Evolutionary conservation across 2,329 filamentous ascomycete genomes (phyloP), one percentile per base, ranked within the genome.

Genomic region (Neospermospora avenae): DNA sequence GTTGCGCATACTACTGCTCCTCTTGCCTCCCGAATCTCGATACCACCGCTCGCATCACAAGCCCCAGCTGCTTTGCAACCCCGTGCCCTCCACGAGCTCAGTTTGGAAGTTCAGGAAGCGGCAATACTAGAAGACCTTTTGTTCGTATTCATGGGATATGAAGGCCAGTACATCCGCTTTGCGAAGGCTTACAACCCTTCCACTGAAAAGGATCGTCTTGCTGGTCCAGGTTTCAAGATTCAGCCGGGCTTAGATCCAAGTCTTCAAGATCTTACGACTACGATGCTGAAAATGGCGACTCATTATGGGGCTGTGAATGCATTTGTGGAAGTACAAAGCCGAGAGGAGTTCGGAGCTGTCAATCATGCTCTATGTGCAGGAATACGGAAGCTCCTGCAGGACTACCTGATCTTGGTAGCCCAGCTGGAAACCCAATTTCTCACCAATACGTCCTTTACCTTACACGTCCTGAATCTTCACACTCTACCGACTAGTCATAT

Each of bases 291-390:
- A 73, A 96, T 96, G 83, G 93, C 95, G 5, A 95, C 91, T 0
- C 91, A 98, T 74, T 96, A 97, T 74, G 89, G 87, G 48, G 93
- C 95, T 0, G 81, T 98, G 39, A 91, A 97, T 71, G 87, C 91
- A 3, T 98, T 97, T 74, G 87, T 98, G 53, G 93, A 99, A 70
- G 90, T 97, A 1, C 91, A 97, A 73, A 96, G 93, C 72, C 83
- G 91, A 44, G 91, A 95, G 55, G 91, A 97, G 72, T 97, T 93
- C 74, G 95, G 95, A 8, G 88, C 90, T 20, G 93, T 99, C 63
- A 98, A 96, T 72, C 95, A 99, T 76, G 93, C 95, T 0, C 79
- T 99, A 34, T 98, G 95, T 74, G 93, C 95, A n/a, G 90, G 93
- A 7, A 91, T 99, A 69, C 86, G 95, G 62, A 96, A 91, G 72